Evolutionary conservation across 208 protist species (phyloP).

Genomic region (Phytomonas francai): DNA sequence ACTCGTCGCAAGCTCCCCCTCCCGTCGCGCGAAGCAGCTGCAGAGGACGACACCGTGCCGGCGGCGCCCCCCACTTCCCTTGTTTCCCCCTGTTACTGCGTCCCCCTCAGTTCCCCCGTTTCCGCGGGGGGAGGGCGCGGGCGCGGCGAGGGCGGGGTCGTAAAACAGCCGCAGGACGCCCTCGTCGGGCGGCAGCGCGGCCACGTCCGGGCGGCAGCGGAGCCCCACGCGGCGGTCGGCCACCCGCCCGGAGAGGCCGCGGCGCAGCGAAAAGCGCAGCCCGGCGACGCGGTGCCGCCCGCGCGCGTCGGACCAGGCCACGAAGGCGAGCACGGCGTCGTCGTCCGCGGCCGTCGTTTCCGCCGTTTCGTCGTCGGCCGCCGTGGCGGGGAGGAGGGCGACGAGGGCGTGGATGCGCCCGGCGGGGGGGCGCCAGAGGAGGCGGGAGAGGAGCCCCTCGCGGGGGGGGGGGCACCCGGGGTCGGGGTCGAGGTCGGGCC

Average conservation of each 20-base stretch:
- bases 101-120: background rate
- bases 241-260: background rate
- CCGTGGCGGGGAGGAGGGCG: conserved; percentile 7
- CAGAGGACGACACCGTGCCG: background rate
- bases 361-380: conserved; percentile 3
- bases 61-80: background rate
- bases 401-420: conserved; percentile 1
- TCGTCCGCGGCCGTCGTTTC: background rate
- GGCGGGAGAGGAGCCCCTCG: conserved; percentile 32
- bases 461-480: conserved; percentile 17
- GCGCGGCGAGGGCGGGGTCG: conserved; percentile 3
- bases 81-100: background rate
- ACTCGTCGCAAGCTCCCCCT: no score
- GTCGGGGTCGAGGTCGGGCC: conserved; percentile 43
- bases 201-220: conserved; percentile 28
- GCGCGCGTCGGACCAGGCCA: conserved; percentile 16
- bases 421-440: conserved; percentile 31
- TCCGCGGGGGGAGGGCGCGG: background rate
- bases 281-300: conserved; percentile 21
- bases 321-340: conserved; percentile 15
- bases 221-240: no score
- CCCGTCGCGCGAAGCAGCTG: background rate
- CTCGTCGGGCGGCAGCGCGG: conserved; percentile 18
- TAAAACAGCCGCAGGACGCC: conserved; percentile 28
- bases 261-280: conserved; percentile 5